A percentile compares a stretch with the other conserved stretches of the same genome.
These are phyloP conservation scores for Encephalitozoon hellem DNA, from an alignment of 371 early-diverging fungal genomes.

Conservation along the genomic window DNA sequence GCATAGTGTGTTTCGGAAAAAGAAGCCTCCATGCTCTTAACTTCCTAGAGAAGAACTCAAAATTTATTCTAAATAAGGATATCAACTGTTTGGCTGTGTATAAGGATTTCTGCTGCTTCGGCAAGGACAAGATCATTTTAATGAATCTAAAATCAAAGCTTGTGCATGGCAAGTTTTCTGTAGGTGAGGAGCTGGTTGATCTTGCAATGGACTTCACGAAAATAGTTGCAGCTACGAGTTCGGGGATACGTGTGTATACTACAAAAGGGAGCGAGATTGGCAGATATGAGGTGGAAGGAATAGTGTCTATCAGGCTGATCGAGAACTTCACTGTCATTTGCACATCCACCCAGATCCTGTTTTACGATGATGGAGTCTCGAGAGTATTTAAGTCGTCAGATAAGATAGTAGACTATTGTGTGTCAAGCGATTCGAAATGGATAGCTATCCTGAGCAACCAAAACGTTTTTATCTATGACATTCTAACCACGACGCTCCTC, in stretches of 20 bases:
- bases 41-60: background rate
- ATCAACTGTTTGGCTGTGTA: background rate
- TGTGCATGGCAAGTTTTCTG: background rate
- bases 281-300: background rate
- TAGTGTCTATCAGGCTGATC: background rate
- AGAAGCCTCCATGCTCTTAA: background rate
- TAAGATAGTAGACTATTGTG: background rate
- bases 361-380: slow-evolving; percentile 6
- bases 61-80: background rate
- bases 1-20: background rate
- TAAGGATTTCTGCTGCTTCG: slow-evolving; percentile 6
- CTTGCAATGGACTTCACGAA: background rate
- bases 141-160: background rate
- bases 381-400: background rate
- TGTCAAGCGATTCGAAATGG: slow-evolving; percentile 20
- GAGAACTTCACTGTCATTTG: slow-evolving; percentile 6
- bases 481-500: background rate
- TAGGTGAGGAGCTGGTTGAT: background rate
- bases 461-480: slow-evolving; percentile 9
- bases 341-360: background rate
- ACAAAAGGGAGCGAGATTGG: background rate
- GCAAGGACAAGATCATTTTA: background rate
- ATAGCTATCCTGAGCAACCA: background rate
- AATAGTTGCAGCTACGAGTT: background rate
- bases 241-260: background rate